Percentiles rank a stretch among this genome's conserved stretches.
phyloP scores from a whole-genome alignment of 306 rosid genomes.

The Quercus alba region DNA sequence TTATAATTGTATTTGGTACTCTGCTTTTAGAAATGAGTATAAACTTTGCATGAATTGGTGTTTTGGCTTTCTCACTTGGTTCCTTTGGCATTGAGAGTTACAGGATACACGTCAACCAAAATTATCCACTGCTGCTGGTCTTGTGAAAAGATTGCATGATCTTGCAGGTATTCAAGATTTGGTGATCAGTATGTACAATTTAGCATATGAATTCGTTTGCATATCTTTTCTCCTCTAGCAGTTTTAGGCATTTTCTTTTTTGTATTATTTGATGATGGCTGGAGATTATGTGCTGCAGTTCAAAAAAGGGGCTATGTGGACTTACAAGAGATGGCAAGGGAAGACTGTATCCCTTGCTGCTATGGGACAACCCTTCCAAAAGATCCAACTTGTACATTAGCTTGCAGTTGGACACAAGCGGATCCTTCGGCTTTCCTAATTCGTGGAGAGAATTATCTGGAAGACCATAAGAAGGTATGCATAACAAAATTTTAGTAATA shows the following conservation, averaged over 20 bases:
- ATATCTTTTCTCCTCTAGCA: not conserved
- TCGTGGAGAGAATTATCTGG: constrained; percentile 67
- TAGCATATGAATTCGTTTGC: not conserved
- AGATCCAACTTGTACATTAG: constrained; percentile 53
- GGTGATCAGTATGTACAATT: not conserved
- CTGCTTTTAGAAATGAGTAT: not conserved
- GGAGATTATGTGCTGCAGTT: constrained; percentile 43
- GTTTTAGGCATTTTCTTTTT: not conserved
- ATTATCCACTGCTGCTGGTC: constrained; percentile 47
- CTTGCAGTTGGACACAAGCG: constrained; percentile 63
- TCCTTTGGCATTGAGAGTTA: constrained; percentile 24
- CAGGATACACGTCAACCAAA: constrained; percentile 32
- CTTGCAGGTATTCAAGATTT: constrained; percentile 47
- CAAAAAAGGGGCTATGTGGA: constrained; percentile 77
- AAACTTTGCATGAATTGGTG: constrained; percentile 14
- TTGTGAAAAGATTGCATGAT: constrained; percentile 55
- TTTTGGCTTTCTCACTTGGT: constrained; percentile 6
- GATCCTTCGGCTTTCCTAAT: constrained; percentile 81
- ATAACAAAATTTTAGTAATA: not conserved
- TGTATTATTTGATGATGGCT: constrained; percentile 11
- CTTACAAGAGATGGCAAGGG: constrained; percentile 49
- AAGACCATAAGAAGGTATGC: constrained; percentile 62
- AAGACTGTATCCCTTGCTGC: constrained; percentile 38
- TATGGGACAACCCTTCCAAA: constrained; percentile 70
- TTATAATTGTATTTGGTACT: not conserved